phyloP scores from a whole-genome alignment of 192 early-diverging fungal species.

The Umbelopsis ramanniana region DNA sequence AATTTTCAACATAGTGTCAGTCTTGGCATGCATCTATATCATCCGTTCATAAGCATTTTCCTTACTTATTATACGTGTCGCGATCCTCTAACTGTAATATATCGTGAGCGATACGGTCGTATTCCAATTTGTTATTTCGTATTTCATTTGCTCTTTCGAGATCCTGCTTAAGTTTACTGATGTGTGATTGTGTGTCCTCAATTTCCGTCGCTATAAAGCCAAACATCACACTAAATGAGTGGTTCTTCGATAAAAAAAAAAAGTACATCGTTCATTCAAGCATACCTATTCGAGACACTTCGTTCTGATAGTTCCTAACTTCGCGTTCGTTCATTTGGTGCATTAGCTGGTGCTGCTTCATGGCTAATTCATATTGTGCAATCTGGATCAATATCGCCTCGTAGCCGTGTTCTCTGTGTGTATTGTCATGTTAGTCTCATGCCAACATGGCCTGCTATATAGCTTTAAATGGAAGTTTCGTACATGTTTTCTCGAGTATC shows the following conservation, averaged over 20 bases:
- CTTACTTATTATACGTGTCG: constrained; percentile 39
- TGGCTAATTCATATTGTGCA: constrained; percentile 42
- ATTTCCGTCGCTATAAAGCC: constrained; percentile 38
- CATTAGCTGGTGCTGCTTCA: constrained; percentile 53
- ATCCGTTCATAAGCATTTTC: not conserved
- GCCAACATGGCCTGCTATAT: not conserved
- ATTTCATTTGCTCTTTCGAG: constrained; percentile 46
- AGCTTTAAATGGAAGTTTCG: not conserved
- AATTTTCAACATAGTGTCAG: not conserved
- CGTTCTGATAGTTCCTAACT: constrained; percentile 44
- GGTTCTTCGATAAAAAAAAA: too few species aligned
- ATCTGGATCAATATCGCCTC: constrained; percentile 50
- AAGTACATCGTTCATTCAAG: not conserved
- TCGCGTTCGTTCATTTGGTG: constrained; percentile 60
- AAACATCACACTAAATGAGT: not conserved
- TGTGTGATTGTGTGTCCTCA: constrained; percentile 42
- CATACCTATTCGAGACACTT: constrained; percentile 44
- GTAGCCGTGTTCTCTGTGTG: constrained; percentile 34
- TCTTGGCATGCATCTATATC: not conserved
- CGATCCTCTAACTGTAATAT: constrained; percentile 44
- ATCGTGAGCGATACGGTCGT: constrained; percentile 59
- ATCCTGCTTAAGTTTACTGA: constrained; percentile 46
- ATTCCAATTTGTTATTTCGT: constrained; percentile 56
- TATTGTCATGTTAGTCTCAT: not conserved
- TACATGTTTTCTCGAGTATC: constrained; percentile 15